Base-by-base conservation (phyloP, 1,139 yeast species). In the Geotrichum bryndzae region DNA sequence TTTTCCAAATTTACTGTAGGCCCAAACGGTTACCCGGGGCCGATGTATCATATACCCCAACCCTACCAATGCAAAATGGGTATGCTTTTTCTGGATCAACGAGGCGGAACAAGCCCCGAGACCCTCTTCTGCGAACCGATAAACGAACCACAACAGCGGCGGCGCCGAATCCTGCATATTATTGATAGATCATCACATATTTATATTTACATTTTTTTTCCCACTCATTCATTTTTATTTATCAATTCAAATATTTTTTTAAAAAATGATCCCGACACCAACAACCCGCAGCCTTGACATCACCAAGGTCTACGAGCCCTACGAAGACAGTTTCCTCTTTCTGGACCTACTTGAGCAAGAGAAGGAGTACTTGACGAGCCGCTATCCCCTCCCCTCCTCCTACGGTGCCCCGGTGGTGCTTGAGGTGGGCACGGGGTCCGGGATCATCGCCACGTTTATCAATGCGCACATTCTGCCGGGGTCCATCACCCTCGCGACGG, bases 351-450 rank as follows among this genome's bases (percentile, higher is more conserved):
- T 94, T 60, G 98, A 94, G 69, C 73, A 77, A 54, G 87, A 88
- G 60, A 72, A 73, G 57, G 68, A 65, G 1, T 69, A 57, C 51
- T 71, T 63, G n/a, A 27, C 46, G 10, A 22, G 51, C 22, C 54
- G 52, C 8, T 35, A 22, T 13, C 10, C 57, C 25, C 18, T 13
- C 38, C 29, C 38, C 22, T 46, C 58, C 65, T 15, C 61, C 57
- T 22, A 53, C 50, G 48, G 10, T 1, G 29, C 56, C 22, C 38
- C 57, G 25, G 48, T 63, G 0, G 86, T 88, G 0, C 80, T 87
- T n/a, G 99, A 94, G 70, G 80, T 94, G 10, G 99, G 99, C 0
- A 82, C 92, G 2, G 99, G 99, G 0, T 85, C 97, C 0, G 99
- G 98, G 0, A 81, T 94, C 4, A 88, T 92, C 0, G 81, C 95